Conservation (phyloP, 2,329 filamentous ascomycete species). For the Stachybotrys chlorohalonatus region DNA sequence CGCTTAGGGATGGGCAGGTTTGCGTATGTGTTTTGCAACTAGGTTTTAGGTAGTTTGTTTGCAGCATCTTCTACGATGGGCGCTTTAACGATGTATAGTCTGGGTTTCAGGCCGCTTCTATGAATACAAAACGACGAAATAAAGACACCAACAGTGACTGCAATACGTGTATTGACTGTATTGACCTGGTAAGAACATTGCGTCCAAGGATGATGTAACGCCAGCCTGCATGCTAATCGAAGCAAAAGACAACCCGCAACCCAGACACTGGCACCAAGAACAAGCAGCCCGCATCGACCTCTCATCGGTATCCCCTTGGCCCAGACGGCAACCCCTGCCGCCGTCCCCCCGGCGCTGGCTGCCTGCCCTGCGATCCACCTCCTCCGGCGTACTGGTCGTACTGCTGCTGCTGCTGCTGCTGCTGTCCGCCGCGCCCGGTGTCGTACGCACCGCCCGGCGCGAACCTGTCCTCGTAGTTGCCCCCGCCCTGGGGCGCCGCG, state of each 20-base stretch:
- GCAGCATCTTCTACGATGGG: too few species aligned
- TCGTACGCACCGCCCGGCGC: constrained; percentile 37
- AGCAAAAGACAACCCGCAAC: background rate
- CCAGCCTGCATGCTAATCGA: background rate
- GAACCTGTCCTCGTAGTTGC: constrained; percentile 36
- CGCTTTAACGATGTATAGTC: too few species aligned
- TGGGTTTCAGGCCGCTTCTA: too few species aligned
- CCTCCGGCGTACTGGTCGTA: constrained; percentile 23
- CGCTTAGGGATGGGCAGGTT: background rate
- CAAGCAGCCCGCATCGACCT: background rate
- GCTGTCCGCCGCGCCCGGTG: constrained; percentile 9
- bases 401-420: constrained; percentile 2
- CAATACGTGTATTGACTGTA: too few species aligned
- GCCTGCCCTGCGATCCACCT: constrained; percentile 13
- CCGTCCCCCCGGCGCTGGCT: constrained; percentile 9
- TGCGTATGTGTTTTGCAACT: background rate
- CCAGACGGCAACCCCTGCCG: constrained; percentile 36
- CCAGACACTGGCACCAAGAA: too few species aligned
- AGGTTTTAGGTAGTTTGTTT: too few species aligned
- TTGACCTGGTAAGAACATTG: too few species aligned
- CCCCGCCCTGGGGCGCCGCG: constrained; percentile 8
- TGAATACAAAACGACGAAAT: too few species aligned
- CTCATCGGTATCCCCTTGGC: constrained; percentile 30
- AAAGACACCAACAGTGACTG: too few species aligned
- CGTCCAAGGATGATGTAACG: background rate